Evolutionary conservation across 148 eudicot species (phyloP).

Genomic region (Persicaria tinctoria): DNA sequence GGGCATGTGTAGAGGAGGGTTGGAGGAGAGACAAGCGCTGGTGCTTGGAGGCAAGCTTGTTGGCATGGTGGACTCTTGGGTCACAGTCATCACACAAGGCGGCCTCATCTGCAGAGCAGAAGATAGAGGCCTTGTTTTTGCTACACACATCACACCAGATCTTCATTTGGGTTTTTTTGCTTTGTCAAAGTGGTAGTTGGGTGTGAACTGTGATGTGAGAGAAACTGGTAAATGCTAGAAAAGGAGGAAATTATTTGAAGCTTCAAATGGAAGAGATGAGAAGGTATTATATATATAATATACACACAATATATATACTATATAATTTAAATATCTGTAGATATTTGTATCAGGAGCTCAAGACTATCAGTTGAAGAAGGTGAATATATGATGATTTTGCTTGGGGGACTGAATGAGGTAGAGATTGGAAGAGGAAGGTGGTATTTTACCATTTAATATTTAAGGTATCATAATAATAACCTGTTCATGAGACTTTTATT

Average conservation of each 20-base stretch:
- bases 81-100: slow-evolving; percentile 49
- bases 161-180: slow-evolving; percentile 25
- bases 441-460: neutral
- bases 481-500: neutral
- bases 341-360: too few relatives aligned
- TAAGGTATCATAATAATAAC: slow-evolving; percentile 1
- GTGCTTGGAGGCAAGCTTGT: slow-evolving; percentile 41
- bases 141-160: slow-evolving; percentile 46
- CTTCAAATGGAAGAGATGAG: neutral
- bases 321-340: too few relatives aligned
- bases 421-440: neutral
- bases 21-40: slow-evolving; percentile 30
- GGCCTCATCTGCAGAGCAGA: slow-evolving; percentile 51
- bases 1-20: slow-evolving; percentile 20
- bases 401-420: neutral
- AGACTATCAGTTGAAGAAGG: neutral
- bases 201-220: too few relatives aligned
- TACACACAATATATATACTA: too few relatives aligned
- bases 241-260: neutral
- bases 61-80: slow-evolving; percentile 42
- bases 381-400: neutral
- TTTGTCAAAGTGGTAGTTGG: neutral
- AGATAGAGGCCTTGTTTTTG: slow-evolving; percentile 32
- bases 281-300: neutral
- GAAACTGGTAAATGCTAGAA: neutral